Base-by-base conservation (phyloP, 495 filamentous ascomycete genomes). In the Annulohypoxylon maeteangense region DNA sequence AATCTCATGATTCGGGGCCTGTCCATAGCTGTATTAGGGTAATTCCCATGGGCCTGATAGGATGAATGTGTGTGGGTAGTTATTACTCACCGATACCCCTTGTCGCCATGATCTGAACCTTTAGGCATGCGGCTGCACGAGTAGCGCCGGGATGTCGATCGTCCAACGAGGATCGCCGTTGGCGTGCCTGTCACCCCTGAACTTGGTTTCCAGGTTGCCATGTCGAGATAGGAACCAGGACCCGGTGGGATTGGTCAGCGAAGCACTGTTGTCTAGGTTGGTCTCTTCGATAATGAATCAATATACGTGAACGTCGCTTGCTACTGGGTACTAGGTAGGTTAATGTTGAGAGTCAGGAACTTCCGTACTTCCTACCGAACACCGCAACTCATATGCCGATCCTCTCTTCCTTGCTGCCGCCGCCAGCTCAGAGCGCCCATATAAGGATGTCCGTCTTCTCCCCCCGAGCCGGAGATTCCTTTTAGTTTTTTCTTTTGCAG, bases 81-180 rank as follows among this genome's bases (percentile, higher is more conserved):
- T 65, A 57, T 48, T 66, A 65, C 22, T 62, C 61, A 62, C 53
- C 69, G 47, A 22, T 25, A 66, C 62, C 65, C 70, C 65, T 58
- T 69, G 65, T 59, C 65, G 64, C 61, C 42, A 57, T 50, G 53
- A 66, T 69, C 61, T 51, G 66, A 69, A 61, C 6, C 7, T 62
- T 66, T 62, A 72, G 55, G 56, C 50, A 59, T 73, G 70, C 70
- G 65, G 70, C 70, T 73, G 56, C 62, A 65, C 29, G 61, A 73
- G 70, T 69, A 73, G 61, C 65, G 62, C 70, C 65, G 70, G 65
- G 65, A 57, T 68, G 70, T 62, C 34, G 65, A 73, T 73, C 65
- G 67, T 42, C 12, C 22, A 62, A 57, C 68, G 42, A 27, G 56
- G 62, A 62, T 69, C 31, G 56, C 47, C 42, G 61, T 42, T 65